Evolutionary conservation across 805 yeast species (phyloP).

Genomic region (Groenewaldozyma tartarivorans): DNA sequence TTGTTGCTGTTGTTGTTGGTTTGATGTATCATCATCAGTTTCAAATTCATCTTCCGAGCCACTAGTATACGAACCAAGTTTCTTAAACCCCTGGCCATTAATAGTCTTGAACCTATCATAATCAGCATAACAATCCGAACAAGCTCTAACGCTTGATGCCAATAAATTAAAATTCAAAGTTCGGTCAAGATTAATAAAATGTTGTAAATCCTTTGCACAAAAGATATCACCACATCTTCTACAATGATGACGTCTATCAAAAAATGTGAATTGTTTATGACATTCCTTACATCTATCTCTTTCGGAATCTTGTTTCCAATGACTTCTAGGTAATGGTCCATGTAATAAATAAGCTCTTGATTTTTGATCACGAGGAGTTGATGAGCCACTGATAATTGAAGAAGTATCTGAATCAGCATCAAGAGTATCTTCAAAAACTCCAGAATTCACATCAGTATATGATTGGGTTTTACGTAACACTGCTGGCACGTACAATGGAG

Average conservation of each 20-base stretch:
- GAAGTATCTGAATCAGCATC: neutral
- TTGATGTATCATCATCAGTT: neutral
- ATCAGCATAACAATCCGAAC: constrained; percentile 55
- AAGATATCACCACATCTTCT: constrained; percentile 77
- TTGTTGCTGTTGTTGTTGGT: neutral
- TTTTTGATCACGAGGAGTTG: neutral
- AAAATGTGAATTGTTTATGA: constrained; percentile 57
- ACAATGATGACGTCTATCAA: constrained; percentile 76
- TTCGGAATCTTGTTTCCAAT: constrained; percentile 53
- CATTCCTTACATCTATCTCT: constrained; percentile 62
- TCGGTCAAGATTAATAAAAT: constrained; percentile 45
- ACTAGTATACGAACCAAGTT: neutral
- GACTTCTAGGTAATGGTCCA: constrained; percentile 23
- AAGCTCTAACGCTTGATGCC: constrained; percentile 60
- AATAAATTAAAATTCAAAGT: constrained; percentile 45
- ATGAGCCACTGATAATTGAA: neutral
- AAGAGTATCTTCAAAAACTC: neutral
- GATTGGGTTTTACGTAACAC: constrained; percentile 48
- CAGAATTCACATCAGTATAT: neutral
- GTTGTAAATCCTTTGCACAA: constrained; percentile 58
- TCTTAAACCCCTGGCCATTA: too few species aligned
- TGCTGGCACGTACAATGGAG: constrained; percentile 86
- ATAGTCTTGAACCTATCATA: constrained; percentile 31
- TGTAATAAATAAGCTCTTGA: neutral
- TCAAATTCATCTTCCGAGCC: constrained; percentile 1